Percentiles rank a stretch among this genome's conserved stretches.
phyloP scores from a whole-genome alignment of 2,329 filamentous ascomycete species.

The Pseudogymnoascus sp. region DNA sequence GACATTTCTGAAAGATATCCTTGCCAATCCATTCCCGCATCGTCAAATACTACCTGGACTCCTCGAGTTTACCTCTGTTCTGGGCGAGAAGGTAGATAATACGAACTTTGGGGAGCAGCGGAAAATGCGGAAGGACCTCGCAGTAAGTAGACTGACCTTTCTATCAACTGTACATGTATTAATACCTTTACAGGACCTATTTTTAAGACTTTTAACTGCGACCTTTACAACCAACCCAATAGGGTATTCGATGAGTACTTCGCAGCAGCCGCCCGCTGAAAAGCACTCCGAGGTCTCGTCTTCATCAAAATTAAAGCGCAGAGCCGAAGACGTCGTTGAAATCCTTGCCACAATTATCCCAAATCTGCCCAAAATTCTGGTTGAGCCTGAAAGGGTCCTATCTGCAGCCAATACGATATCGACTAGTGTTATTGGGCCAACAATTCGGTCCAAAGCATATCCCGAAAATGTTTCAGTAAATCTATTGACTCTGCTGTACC shows the following conservation, averaged over 20 bases:
- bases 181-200: constrained; percentile 59
- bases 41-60: constrained; percentile 79
- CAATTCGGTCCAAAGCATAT: constrained; percentile 75
- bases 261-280: constrained; percentile 32
- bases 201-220: constrained; percentile 79
- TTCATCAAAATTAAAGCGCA: constrained; percentile 26
- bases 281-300: constrained; percentile 30
- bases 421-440: constrained; percentile 70
- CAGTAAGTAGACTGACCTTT: constrained; percentile 46
- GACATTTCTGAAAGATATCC: constrained; percentile 77
- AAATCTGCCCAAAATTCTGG: constrained; percentile 70
- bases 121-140: constrained; percentile 83
- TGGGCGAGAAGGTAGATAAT: constrained; percentile 94
- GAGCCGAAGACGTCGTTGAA: constrained; percentile 66
- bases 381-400: constrained; percentile 76
- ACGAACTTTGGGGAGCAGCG: constrained; percentile 94
- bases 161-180: constrained; percentile 17
- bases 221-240: constrained; percentile 85
- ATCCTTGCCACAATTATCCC: constrained; percentile 75
- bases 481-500: constrained; percentile 64
- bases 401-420: constrained; percentile 74
- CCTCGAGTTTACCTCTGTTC: constrained; percentile 77
- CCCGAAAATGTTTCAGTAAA: constrained; percentile 72
- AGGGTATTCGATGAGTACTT: constrained; percentile 54
- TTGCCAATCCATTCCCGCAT: constrained; percentile 91